A percentile compares a stretch with the other conserved stretches of the same genome.
Evolutionary conservation across 2,329 filamentous ascomycete genomes (phyloP).

Genomic region (Epichloe bromicola): DNA sequence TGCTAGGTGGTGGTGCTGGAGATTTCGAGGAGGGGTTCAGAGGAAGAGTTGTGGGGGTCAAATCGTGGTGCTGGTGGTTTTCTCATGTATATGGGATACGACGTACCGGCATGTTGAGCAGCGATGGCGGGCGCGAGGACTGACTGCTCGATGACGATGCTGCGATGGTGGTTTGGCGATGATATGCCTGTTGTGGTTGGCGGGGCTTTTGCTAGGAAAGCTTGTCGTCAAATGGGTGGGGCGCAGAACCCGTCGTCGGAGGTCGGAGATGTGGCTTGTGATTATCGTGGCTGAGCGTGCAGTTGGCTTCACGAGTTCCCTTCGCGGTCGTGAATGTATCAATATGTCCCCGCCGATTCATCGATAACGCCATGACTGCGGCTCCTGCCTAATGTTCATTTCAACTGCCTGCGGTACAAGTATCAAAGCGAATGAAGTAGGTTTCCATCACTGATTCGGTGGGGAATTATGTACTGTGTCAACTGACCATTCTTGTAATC

Average conservation of each 20-base stretch:
- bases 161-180: slow-evolving; percentile 2
- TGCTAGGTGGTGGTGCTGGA: background rate
- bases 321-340: too few species aligned
- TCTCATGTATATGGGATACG: too few species aligned
- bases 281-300: background rate
- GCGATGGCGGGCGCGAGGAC: slow-evolving; percentile 8
- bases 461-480: too few species aligned
- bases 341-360: too few species aligned
- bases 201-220: background rate
- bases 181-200: background rate
- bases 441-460: too few species aligned
- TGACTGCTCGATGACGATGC: slow-evolving; percentile 12
- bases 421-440: too few species aligned
- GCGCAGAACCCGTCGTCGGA: background rate
- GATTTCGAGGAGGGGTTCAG: background rate
- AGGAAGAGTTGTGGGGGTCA: background rate
- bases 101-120: slow-evolving; percentile 17
- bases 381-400: too few species aligned
- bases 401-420: too few species aligned
- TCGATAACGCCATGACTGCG: too few species aligned
- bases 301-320: background rate
- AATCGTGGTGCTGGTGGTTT: background rate
- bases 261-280: background rate
- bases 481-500: too few species aligned
- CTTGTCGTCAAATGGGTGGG: background rate